Evolutionary conservation across 257 asterid species (phyloP), one percentile per base, ranked within the genome.

Genomic region (Echites panduratus): DNA sequence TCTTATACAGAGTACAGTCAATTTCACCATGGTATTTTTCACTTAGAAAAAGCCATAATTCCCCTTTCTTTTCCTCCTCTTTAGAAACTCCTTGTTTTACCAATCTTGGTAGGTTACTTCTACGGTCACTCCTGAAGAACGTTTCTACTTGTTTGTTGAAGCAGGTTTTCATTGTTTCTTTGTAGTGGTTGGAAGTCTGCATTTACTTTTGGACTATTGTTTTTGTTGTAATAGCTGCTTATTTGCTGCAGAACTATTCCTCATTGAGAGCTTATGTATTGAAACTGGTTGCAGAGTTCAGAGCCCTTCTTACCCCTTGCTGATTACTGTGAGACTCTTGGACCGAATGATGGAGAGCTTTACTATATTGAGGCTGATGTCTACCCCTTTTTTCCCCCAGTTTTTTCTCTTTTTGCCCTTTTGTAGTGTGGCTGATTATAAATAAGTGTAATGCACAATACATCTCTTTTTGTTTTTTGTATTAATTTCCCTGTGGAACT

Each of bases 241-340:
- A 8, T 47, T 48, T 48, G 70, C 5, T 5, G 26, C 79, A 75
- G 79, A 70, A n/a, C 52, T 57, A 26, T 75, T 49, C 43, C 35
- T 43, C 59, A 38, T 3, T 45, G 53, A 67, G 78, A 61, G 73
- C 27, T 26, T 72, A 65, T 75, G 78, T 75, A 67, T 74, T 32
- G 66, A 45, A 75, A 22, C 66, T 44, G 62, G 75, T 62, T 45
- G 71, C 49, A 22, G 54, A 57, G 53, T 48, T 47, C 54, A 35
- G 74, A 69, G 13, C 47, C 50, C 4, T 54, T 9, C 43, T 32
- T 41, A 57, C 17, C 47, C 7, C 54, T 16, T 63, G 41, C 66
- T 5, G 44, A 68, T n/a, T 44, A 19, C 45, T 58, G 38, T 44
- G 32, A 35, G 45, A 10, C 26, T 32, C 65, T 47, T n/a, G 45